Evolutionary conservation across 352 stramenopile genomes (phyloP).

Genomic region (Thraustotheca clavata): DNA sequence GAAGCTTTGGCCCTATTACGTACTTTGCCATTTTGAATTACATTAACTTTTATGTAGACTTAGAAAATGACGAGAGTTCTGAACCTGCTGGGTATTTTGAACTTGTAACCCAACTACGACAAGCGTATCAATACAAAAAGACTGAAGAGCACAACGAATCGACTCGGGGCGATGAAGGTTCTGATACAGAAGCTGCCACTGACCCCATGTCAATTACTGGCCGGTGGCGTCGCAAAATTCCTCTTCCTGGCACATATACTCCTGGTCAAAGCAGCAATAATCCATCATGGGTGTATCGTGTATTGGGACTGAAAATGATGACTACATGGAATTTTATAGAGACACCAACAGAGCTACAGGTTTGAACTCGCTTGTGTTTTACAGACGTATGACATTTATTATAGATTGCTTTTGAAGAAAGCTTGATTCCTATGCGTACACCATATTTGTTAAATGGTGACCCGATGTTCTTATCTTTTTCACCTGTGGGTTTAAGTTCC

Average conservation of each 20-base stretch:
- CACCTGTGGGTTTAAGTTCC: conserved; percentile 10
- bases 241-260: background rate
- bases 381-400: background rate
- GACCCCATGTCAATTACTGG: conserved; percentile 10
- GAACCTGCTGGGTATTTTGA: conserved; percentile 20
- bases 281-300: conserved; percentile 14
- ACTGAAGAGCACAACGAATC: conserved; percentile 16
- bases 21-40: background rate
- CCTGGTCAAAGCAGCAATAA: background rate
- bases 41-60: background rate
- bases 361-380: background rate
- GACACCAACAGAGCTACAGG: conserved; percentile 11
- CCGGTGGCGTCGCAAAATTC: background rate
- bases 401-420: conserved; percentile 19
- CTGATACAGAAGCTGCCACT: background rate
- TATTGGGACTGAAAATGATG: conserved; percentile 13
- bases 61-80: background rate
- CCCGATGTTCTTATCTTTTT: conserved; percentile 21
- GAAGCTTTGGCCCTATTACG: conserved; percentile 1
- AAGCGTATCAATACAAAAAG: conserved; percentile 17
- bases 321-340: conserved; percentile 16
- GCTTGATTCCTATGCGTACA: conserved; percentile 8
- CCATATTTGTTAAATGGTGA: conserved; percentile 18
- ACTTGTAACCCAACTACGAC: conserved; percentile 15
- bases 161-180: background rate